phyloP scores from a whole-genome alignment of 495 filamentous ascomycete species.

The Aspergillus nanangensis region DNA sequence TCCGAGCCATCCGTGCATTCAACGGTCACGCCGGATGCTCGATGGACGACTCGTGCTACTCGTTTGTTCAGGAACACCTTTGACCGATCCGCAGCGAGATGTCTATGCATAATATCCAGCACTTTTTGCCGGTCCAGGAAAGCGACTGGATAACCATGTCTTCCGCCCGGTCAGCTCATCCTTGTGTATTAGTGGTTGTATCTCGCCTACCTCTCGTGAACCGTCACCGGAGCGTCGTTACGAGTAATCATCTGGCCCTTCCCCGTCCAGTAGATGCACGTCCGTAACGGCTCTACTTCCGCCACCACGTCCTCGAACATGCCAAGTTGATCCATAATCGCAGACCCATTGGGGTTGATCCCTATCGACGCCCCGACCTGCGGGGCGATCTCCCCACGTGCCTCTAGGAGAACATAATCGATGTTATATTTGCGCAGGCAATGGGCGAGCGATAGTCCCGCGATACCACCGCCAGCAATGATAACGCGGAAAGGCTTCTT shows the following conservation, averaged over 20 bases:
- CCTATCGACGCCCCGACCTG: constrained; percentile 35
- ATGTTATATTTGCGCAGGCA: constrained; percentile 37
- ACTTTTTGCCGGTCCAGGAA: constrained; percentile 31
- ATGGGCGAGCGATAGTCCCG: constrained; percentile 44
- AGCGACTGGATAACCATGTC: constrained; percentile 19
- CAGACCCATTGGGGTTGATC: constrained; percentile 28
- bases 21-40: constrained; percentile 4
- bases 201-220: constrained; percentile 3
- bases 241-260: background rate
- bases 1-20: constrained; percentile 19
- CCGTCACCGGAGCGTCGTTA: background rate
- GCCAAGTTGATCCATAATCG: constrained; percentile 49
- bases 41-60: constrained; percentile 9
- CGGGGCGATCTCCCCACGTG: constrained; percentile 25
- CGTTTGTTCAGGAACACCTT: constrained; percentile 8
- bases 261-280: background rate
- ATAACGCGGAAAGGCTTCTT: constrained; percentile 26
- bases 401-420: constrained; percentile 48
- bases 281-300: constrained; percentile 5
- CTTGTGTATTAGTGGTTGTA: constrained; percentile 1
- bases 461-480: constrained; percentile 49
- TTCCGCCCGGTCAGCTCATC: constrained; percentile 1
- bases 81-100: constrained; percentile 1
- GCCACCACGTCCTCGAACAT: constrained; percentile 29
- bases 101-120: constrained; percentile 17